phyloP scores from a whole-genome alignment of 2,329 filamentous ascomycete species.

The Zarea fungicola region DNA sequence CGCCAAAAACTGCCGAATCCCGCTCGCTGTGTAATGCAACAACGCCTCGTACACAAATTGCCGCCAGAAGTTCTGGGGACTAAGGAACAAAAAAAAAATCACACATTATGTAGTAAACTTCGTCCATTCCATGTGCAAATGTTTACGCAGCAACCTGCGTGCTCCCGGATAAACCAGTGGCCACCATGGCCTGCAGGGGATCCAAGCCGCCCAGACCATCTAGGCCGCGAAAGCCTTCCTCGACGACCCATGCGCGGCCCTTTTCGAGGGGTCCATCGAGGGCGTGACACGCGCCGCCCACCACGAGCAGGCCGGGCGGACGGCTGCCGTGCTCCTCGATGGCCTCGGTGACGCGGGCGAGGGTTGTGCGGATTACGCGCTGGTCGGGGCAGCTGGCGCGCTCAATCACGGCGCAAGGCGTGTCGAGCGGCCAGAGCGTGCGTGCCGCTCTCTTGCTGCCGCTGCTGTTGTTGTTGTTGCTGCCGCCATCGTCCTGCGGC shows the following conservation, averaged over 20 bases:
- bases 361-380: constrained; percentile 80
- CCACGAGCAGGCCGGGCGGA: constrained; percentile 82
- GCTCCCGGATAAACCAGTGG: background rate
- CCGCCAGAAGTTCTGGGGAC: background rate
- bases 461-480: constrained; percentile 22
- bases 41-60: background rate
- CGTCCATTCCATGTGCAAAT: background rate
- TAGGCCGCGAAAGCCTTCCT: constrained; percentile 78
- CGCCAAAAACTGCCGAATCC: background rate
- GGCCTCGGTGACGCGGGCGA: constrained; percentile 72
- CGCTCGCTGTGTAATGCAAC: constrained; percentile 2
- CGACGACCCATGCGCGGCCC: constrained; percentile 70
- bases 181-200: background rate
- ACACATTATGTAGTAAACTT: too few species aligned
- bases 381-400: constrained; percentile 92
- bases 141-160: background rate
- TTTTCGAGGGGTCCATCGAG: constrained; percentile 50
- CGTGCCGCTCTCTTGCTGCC: constrained; percentile 20
- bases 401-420: constrained; percentile 89
- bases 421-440: constrained; percentile 63
- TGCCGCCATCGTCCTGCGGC: constrained; percentile 20
- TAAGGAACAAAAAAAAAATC: background rate
- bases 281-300: constrained; percentile 78
- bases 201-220: constrained; percentile 39
- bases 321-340: constrained; percentile 85